phyloP scores from a whole-genome alignment of 1,284 basidiomycete genomes.

The Ceratobasidium theobromae region DNA sequence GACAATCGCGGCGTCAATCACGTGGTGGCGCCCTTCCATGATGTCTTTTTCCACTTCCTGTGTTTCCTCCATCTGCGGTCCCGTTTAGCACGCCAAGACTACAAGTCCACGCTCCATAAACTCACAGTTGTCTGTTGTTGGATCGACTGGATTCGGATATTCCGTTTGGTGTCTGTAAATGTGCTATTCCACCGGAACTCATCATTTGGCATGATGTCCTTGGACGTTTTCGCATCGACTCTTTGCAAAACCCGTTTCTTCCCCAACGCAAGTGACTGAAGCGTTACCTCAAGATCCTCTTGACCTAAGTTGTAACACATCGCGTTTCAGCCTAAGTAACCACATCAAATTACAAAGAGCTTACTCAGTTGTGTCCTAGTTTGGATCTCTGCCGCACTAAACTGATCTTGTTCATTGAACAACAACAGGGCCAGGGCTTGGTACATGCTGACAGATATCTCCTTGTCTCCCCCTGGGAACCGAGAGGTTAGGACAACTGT shows the following conservation, averaged over 20 bases:
- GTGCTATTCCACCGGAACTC: constrained; percentile 79
- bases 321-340: background rate
- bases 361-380: constrained; percentile 50
- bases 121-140: constrained; percentile 87
- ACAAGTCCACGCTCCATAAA: constrained; percentile 27
- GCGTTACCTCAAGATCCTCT: constrained; percentile 73
- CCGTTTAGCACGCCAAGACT: background rate
- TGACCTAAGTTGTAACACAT: constrained; percentile 53
- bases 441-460: constrained; percentile 87
- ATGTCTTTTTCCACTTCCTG: constrained; percentile 81
- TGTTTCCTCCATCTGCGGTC: constrained; percentile 76
- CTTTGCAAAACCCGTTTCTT: constrained; percentile 80
- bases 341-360: background rate
- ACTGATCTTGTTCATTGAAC: constrained; percentile 70
- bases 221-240: constrained; percentile 73
- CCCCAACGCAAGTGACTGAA: constrained; percentile 91
- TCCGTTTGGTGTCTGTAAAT: constrained; percentile 78
- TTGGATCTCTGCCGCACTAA: constrained; percentile 54
- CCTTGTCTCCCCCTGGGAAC: constrained; percentile 76
- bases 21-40: constrained; percentile 81
- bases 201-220: constrained; percentile 78
- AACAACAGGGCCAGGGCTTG: constrained; percentile 86
- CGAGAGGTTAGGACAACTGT: constrained; percentile 70
- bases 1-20: constrained; percentile 91
- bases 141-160: constrained; percentile 94